phyloP scores from a whole-genome alignment of 164 flowering plant genomes.

The Dillenia suffruticosa region DNA sequence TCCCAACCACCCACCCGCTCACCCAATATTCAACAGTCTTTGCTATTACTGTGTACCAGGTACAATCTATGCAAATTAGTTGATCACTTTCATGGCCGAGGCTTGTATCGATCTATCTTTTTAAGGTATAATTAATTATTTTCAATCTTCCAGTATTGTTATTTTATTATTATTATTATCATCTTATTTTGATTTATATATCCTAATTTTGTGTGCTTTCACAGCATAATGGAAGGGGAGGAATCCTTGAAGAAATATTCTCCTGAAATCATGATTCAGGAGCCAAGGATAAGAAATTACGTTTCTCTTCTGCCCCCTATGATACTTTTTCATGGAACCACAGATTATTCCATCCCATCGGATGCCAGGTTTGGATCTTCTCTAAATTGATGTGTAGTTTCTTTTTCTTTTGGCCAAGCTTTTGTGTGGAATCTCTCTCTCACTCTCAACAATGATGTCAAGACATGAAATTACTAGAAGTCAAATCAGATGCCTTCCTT shows the following conservation, averaged over 20 bases:
- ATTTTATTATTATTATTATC: no score
- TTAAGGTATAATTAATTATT: constrained; percentile 43
- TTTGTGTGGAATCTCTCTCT: no score
- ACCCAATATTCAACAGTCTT: no score
- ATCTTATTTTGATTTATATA: no score
- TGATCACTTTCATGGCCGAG: constrained; percentile 79
- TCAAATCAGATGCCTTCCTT: no score
- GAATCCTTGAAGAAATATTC: constrained; percentile 57
- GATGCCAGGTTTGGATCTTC: constrained; percentile 54
- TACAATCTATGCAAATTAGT: constrained; percentile 71
- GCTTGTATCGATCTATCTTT: constrained; percentile 74
- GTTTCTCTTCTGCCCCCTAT: constrained; percentile 62
- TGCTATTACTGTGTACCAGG: constrained; percentile 29
- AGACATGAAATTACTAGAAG: no score
- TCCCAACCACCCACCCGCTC: no score
- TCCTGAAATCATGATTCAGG: constrained; percentile 69
- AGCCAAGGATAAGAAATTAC: constrained; percentile 40
- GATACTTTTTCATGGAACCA: constrained; percentile 81
- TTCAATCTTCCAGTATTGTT: no score
- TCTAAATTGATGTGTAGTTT: no score
- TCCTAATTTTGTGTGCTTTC: constrained; percentile 5
- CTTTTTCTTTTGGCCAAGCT: no score
- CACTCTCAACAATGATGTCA: no score
- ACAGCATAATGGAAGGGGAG: constrained; percentile 97
- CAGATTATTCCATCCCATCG: constrained; percentile 79